Evolutionary conservation across 2,329 filamentous ascomycete genomes (phyloP), one percentile per base, ranked within the genome.

Genomic region (Ophiostoma populinum): DNA sequence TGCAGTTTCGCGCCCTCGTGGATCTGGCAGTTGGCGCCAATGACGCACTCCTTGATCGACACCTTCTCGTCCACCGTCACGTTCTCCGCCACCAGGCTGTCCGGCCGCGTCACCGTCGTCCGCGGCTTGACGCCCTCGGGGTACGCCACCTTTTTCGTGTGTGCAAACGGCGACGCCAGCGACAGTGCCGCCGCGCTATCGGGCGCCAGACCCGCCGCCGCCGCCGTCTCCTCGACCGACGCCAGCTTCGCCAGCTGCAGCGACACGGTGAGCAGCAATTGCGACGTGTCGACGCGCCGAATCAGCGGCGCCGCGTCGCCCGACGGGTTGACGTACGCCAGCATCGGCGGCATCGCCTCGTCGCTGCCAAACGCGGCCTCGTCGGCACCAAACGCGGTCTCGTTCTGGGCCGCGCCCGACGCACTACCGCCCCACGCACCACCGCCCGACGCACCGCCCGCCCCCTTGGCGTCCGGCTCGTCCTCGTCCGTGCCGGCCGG

Each of bases 11-110:
- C 83, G n/a, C 85, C 83, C 45, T 78, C 75, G 42, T 76, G 75
- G 43, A 98, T 87, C 47, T 80, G 77, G 52, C 83, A 92, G 46
- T 82, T 83, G 5, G 81, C 73, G 3, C 90, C 90, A 26, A 98
- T 72, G 20, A 94, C 82, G 24, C 67, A 79, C 55, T 93, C 83
- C 54, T 93, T 94, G 57, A 98, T 80, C n/a, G 85, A 79, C 17
- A 74, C 77, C 52, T 87, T 87, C 47, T 87, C 81, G 49, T 87
- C 81, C 0, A 95, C 75, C 1, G 75, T 83, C 26, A 92, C 83
- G 49, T 94, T 94, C 39, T 87, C 80, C 1, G 73, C 87, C 24
- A 95, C 70, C 3, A 95, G 65, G 44, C 74, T 81, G 58, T 94
- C 87, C 31, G 71, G 66, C 46, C 77, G 72, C 15, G 81, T 85